Evolutionary conservation across 129 eudicot genomes (phyloP).

Genomic region (Cynara cardunculus): DNA sequence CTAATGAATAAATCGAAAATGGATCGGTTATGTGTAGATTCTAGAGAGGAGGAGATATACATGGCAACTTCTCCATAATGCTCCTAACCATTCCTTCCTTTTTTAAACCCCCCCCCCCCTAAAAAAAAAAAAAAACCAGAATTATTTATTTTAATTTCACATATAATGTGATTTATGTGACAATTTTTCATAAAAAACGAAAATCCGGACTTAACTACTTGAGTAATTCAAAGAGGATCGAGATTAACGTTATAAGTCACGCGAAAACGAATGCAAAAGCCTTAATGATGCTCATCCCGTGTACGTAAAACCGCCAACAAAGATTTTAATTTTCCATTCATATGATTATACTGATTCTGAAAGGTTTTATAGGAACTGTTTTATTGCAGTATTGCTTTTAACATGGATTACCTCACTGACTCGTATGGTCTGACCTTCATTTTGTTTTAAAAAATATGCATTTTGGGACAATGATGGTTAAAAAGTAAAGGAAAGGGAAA

Average conservation of each 20-base stretch:
- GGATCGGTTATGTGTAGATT: conserved; percentile 10
- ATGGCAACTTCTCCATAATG: conserved; percentile 32
- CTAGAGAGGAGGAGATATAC: conserved; percentile 37
- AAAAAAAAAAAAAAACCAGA: too few relatives aligned
- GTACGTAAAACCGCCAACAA: neutral
- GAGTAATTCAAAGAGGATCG: neutral
- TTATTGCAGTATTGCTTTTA: too few relatives aligned
- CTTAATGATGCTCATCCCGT: neutral
- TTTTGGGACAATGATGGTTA: too few relatives aligned
- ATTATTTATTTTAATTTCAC: neutral
- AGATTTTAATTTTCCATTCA: neutral
- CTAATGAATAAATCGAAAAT: neutral
- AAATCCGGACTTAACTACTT: neutral
- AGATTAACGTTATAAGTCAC: neutral
- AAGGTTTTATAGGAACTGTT: too few relatives aligned
- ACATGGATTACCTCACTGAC: too few relatives aligned
- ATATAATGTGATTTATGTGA: neutral
- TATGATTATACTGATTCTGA: too few relatives aligned
- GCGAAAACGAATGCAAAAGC: neutral
- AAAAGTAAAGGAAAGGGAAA: too few relatives aligned
- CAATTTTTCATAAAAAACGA: neutral
- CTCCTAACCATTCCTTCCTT: conserved; percentile 4
- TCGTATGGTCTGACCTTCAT: too few relatives aligned
- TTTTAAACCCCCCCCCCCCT: conserved; percentile 14
- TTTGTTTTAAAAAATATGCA: too few relatives aligned